Conservation (phyloP, 1,284 basidiomycete species). For the Irpex rosettiformis region DNA sequence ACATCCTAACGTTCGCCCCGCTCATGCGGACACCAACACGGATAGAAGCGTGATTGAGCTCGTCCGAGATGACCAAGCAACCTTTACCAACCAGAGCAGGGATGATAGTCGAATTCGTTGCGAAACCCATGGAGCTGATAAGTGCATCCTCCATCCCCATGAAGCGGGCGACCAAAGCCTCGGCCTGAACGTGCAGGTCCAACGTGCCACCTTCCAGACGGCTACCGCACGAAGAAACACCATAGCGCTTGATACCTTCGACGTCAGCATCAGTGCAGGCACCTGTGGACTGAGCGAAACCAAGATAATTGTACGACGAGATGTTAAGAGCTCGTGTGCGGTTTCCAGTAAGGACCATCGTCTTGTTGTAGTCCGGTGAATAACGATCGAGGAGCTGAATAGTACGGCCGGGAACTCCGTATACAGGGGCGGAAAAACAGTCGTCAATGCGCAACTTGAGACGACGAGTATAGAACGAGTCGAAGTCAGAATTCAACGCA, state of each 20-base stretch:
- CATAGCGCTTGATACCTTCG: constrained; percentile 74
- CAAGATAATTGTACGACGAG: constrained; percentile 99
- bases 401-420: constrained; percentile 94
- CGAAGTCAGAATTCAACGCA: constrained; percentile 96
- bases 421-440: constrained; percentile 92
- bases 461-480: constrained; percentile 98
- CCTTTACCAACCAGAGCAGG: constrained; percentile 92
- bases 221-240: constrained; percentile 74
- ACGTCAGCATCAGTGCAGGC: constrained; percentile 94
- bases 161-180: constrained; percentile 89
- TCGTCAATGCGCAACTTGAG: constrained; percentile 94
- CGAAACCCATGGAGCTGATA: constrained; percentile 96
- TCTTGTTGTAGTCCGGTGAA: constrained; percentile 81
- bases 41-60: constrained; percentile 95
- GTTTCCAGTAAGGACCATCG: constrained; percentile 76
- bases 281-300: constrained; percentile 93
- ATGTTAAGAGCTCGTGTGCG: constrained; percentile 92
- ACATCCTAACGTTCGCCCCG: constrained; percentile 88
- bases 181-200: constrained; percentile 81
- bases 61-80: constrained; percentile 95
- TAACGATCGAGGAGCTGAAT: constrained; percentile 85
- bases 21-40: constrained; percentile 90
- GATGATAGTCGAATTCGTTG: constrained; percentile 95
- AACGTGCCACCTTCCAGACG: constrained; percentile 82
- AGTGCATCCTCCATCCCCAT: constrained; percentile 87